phyloP scores from a whole-genome alignment of 148 eudicot species.

The Amaranthus hypochondriacus region DNA sequence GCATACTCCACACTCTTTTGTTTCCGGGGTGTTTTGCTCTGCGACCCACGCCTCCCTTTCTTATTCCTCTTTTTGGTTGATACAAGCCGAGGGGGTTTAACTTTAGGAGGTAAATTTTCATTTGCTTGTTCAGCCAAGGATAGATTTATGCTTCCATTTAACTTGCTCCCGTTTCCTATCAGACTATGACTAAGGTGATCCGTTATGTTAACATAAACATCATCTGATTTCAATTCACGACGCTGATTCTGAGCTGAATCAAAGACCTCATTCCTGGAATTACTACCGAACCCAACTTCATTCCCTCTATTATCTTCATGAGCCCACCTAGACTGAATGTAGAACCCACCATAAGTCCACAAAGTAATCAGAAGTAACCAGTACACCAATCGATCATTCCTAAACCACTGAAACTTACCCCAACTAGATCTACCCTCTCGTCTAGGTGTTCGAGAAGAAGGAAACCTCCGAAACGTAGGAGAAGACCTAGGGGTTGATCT shows the following conservation, averaged over 20 bases:
- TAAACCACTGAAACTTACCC: conserved; percentile 48
- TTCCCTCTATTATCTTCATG: conserved; percentile 71
- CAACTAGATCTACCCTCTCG: conserved; percentile 48
- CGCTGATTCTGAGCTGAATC: conserved; percentile 26
- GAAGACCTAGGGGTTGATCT: conserved; percentile 81
- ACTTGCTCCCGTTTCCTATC: conserved; percentile 20
- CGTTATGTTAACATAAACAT: conserved; percentile 25
- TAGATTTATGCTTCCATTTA: conserved; percentile 24
- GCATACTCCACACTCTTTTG: conserved; percentile 30
- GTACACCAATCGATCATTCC: conserved; percentile 67
- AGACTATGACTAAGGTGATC: conserved; percentile 19
- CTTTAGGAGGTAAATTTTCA: conserved; percentile 29
- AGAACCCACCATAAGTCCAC: conserved; percentile 95
- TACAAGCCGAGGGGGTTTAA: conserved; percentile 26
- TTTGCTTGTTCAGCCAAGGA: conserved; percentile 29
- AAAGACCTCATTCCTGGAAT: conserved; percentile 27
- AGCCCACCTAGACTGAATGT: conserved; percentile 96
- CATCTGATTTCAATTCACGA: conserved; percentile 38
- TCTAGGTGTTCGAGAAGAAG: conserved; percentile 68
- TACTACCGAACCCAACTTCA: conserved; percentile 53
- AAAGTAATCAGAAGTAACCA: conserved; percentile 96
- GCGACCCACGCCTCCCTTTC: conserved; percentile 44
- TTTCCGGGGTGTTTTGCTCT: conserved; percentile 38
- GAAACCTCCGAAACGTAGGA: conserved; percentile 67
- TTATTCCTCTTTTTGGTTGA: conserved; percentile 42